Conservation (phyloP, 192 early-diverging fungal species). For the Backusella sp. region DNA sequence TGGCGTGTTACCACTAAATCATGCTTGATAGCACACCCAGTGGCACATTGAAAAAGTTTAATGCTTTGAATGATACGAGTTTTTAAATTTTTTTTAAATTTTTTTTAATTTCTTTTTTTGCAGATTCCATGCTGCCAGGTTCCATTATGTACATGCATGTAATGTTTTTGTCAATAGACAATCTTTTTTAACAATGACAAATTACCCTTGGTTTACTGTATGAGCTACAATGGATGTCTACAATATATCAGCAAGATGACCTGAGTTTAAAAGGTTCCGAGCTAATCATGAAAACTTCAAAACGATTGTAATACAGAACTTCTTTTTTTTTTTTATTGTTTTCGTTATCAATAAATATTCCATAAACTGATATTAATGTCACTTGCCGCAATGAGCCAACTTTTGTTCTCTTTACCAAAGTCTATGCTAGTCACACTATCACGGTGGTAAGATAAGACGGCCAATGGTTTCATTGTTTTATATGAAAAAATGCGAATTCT, state of each 20-base stretch:
- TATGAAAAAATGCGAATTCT: slow-evolving; percentile 37
- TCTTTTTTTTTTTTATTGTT: not conserved
- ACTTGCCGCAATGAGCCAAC: slow-evolving; percentile 24
- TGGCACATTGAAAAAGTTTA: not conserved
- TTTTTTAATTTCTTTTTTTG: no score
- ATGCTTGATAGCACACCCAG: not conserved
- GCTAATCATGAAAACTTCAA: not conserved
- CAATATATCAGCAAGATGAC: no score
- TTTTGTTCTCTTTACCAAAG: slow-evolving; percentile 14
- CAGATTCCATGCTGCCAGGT: no score
- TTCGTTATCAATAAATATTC: slow-evolving; percentile 27
- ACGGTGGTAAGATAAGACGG: slow-evolving; percentile 30
- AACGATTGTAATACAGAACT: no score
- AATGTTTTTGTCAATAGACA: no score
- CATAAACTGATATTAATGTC: slow-evolving; percentile 41
- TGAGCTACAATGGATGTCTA: no score
- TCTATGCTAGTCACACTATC: slow-evolving; percentile 31
- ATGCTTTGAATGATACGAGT: not conserved
- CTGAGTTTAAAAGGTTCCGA: not conserved
- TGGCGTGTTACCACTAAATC: not conserved
- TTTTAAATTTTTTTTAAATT: no score
- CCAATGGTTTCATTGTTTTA: slow-evolving; percentile 34
- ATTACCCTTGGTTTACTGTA: no score
- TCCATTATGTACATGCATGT: no score
- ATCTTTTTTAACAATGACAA: no score